Conservation (phyloP, 768 basidiomycete genomes). For the Calocybe gangraenosa region DNA sequence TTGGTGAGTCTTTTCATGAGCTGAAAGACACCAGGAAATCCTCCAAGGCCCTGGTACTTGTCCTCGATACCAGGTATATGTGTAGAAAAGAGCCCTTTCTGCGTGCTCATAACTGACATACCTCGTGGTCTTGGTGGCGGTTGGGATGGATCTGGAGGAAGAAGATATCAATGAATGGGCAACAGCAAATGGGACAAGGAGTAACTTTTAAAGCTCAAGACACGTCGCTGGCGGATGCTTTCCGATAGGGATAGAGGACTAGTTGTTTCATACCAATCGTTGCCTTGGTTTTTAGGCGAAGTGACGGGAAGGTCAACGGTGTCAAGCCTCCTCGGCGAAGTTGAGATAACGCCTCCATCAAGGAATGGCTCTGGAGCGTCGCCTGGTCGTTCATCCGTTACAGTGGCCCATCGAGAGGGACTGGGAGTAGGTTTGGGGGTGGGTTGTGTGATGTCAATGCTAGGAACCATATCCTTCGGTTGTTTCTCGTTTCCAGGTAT, state of each 20-base stretch:
- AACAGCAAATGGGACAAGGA: background rate
- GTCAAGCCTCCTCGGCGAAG: conserved; percentile 27
- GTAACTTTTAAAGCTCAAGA: conserved; percentile 14
- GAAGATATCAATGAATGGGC: background rate
- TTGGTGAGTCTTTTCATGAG: conserved; percentile 35
- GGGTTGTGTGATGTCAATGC: conserved; percentile 15
- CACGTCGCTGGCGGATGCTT: conserved; percentile 8
- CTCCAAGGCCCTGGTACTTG: conserved; percentile 40
- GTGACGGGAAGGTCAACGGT: conserved; percentile 19
- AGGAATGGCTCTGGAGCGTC: conserved; percentile 13
- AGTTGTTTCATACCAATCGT: background rate
- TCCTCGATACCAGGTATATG: background rate
- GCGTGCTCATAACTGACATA: conserved; percentile 25
- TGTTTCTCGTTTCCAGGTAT: conserved; percentile 10
- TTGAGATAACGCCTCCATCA: conserved; percentile 26
- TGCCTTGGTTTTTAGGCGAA: conserved; percentile 7
- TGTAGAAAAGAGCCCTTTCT: conserved; percentile 1
- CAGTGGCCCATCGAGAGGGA: conserved; percentile 3
- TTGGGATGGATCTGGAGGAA: background rate
- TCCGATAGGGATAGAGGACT: conserved; percentile 12
- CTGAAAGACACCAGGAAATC: conserved; percentile 42
- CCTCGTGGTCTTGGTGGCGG: conserved; percentile 21
- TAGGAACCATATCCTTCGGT: conserved; percentile 1
- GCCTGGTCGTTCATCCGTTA: background rate
- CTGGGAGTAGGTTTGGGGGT: conserved; percentile 20